These are phyloP conservation scores for Backusella sp. DNA, from an alignment of 192 early-diverging fungal genomes.

Conservation along the genomic window DNA sequence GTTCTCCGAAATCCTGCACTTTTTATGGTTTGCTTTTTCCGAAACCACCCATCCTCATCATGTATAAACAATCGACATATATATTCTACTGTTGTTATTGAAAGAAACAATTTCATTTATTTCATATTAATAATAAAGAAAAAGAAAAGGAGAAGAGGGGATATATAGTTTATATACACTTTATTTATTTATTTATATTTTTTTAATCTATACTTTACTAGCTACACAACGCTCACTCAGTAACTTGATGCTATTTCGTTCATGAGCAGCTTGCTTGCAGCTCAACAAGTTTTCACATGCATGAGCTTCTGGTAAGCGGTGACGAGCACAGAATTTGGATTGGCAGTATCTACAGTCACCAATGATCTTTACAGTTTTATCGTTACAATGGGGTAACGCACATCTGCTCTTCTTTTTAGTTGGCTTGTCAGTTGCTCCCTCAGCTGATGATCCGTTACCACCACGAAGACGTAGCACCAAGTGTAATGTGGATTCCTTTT, in stretches of 20 bases:
- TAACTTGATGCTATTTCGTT: slow-evolving; percentile 57
- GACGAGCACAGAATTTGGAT: slow-evolving; percentile 62
- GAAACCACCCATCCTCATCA: not conserved
- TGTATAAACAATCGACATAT: not conserved
- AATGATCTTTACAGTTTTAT: slow-evolving; percentile 65
- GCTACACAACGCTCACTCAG: slow-evolving; percentile 71
- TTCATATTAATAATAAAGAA: not conserved
- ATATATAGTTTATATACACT: not conserved
- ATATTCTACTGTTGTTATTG: not conserved
- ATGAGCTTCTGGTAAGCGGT: slow-evolving; percentile 76
- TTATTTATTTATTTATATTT: not conserved
- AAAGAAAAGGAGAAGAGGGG: not conserved
- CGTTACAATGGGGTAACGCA: slow-evolving; percentile 44
- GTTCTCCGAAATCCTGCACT: slow-evolving; percentile 1
- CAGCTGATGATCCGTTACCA: slow-evolving; percentile 30
- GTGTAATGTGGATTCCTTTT: slow-evolving; percentile 61
- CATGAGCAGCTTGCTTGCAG: slow-evolving; percentile 59
- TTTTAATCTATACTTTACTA: slow-evolving; percentile 58
- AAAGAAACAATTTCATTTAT: not conserved
- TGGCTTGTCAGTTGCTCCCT: not conserved
- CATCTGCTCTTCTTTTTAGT: slow-evolving; percentile 33
- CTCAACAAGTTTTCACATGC: slow-evolving; percentile 63
- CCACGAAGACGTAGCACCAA: slow-evolving; percentile 63
- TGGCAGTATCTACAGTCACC: slow-evolving; percentile 70
- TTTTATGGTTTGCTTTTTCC: not conserved